Evolutionary conservation across 1,284 basidiomycete genomes (phyloP), one percentile per base, ranked within the genome.

Genomic region (Ceratobasidium sp.): DNA sequence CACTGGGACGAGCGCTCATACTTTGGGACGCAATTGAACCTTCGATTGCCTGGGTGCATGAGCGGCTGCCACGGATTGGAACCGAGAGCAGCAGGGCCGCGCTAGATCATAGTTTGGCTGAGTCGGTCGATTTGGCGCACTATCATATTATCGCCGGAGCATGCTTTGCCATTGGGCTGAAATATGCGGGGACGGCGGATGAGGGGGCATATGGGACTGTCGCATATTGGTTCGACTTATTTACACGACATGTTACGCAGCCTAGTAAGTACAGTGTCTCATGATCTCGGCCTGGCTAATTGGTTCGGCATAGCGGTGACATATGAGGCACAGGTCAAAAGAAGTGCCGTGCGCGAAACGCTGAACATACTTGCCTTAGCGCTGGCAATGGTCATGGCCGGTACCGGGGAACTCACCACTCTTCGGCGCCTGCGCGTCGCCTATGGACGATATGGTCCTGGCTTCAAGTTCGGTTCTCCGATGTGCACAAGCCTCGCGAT

Each of bases 321-420:
- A 0, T 96, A 95, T 79, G 94, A 97, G 80, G 90, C 92, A 74
- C 91, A 91, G 79, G 93, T 97, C 81, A 91, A 94, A 79, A 90
- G 95, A 0, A 90, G 91, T 22, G 91, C 95, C 0, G 89, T 97
- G n/a, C 89, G 95, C 22, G 93, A 97, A 79, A 94, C 94, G 1
- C 86, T 98, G 56, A 97, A 95, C 80, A 85, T 97, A 33, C 92
- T 98, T 75, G 92, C 94, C 0, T 86, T 98, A 48, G 88, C 96
- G 2, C 84, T 98, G 36, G 91, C 92, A 78, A 93, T 97, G 86
- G 92, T 99, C 64, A 96, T 99, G 93, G 94, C 96, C 0, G 98
- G 98, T 1, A 98, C 96, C 0, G 98, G 98, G 14, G 96, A 99
- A 81, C 89, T 99, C 56, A 93, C 93, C 65, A 92, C 95, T 76